phyloP scores from a whole-genome alignment of 164 flowering plant genomes.

The Chloranthus sessilifolius region DNA sequence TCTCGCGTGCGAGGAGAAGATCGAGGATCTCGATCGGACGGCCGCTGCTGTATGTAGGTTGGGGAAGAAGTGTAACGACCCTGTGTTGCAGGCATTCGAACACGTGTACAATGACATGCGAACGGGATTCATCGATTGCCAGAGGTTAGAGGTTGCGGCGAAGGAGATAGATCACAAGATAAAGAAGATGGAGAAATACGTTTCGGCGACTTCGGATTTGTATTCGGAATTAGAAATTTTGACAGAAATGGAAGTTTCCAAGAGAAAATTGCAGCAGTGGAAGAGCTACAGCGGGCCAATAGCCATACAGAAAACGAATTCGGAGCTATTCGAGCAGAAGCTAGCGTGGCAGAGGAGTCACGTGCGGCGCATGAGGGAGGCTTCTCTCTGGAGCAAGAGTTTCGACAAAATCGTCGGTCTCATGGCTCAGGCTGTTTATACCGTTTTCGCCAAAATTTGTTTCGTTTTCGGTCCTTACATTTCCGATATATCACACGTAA shows the following conservation, averaged over 20 bases:
- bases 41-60: slow-evolving; percentile 41
- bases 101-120: slow-evolving; percentile 40
- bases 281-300: slow-evolving; percentile 13
- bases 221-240: slow-evolving; percentile 32
- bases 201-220: slow-evolving; percentile 37
- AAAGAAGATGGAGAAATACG: slow-evolving; percentile 47
- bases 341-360: slow-evolving; percentile 34
- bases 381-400: slow-evolving; percentile 56
- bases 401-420: slow-evolving; percentile 46
- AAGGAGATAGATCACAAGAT: slow-evolving; percentile 28
- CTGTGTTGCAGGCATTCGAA: slow-evolving; percentile 38
- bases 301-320: slow-evolving; percentile 15
- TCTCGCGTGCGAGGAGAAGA: slow-evolving; percentile 54
- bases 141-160: slow-evolving; percentile 16
- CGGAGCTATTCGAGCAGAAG: slow-evolving; percentile 37
- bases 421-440: slow-evolving; percentile 45
- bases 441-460: slow-evolving; percentile 47
- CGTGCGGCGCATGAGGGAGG: slow-evolving; percentile 32
- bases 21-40: slow-evolving; percentile 52
- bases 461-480: slow-evolving; percentile 45
- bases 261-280: slow-evolving; percentile 38
- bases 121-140: slow-evolving; percentile 27
- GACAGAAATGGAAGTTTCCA: slow-evolving; percentile 44
- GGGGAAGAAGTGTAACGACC: slow-evolving; percentile 46
- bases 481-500: slow-evolving; percentile 22